phyloP scores from a whole-genome alignment of 2,329 filamentous ascomycete genomes.

The Fusarium falciforme region DNA sequence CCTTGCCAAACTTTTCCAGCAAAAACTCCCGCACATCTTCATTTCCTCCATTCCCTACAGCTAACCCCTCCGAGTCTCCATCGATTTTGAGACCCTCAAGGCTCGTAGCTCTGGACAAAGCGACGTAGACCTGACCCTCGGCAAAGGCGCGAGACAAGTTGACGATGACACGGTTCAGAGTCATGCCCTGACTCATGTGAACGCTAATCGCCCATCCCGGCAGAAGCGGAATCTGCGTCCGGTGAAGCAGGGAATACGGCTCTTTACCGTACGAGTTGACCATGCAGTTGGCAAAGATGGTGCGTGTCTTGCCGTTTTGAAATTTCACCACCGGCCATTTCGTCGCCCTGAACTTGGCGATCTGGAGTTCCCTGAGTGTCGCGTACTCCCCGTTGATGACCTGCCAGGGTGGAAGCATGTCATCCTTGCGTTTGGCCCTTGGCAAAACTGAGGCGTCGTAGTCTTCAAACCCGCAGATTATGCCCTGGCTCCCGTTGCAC shows the following conservation, averaged over 20 bases:
- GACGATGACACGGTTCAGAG: slow-evolving; percentile 68
- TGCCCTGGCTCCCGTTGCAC: slow-evolving; percentile 43
- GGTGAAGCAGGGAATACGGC: slow-evolving; percentile 60
- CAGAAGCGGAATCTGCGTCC: slow-evolving; percentile 71
- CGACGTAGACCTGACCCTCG: slow-evolving; percentile 70
- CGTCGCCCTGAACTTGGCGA: slow-evolving; percentile 10
- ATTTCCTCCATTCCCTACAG: background rate
- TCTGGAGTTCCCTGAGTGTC: slow-evolving; percentile 4
- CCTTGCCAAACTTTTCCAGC: background rate
- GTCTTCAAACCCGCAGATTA: slow-evolving; percentile 10
- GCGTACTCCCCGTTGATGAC: slow-evolving; percentile 12
- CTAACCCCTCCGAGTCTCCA: background rate
- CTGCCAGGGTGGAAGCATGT: background rate
- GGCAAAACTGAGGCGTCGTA: background rate
- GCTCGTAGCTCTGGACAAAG: slow-evolving; percentile 36
- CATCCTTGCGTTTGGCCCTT: background rate
- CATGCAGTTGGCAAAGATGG: slow-evolving; percentile 64
- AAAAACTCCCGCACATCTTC: background rate
- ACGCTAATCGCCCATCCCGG: slow-evolving; percentile 73
- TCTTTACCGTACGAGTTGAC: slow-evolving; percentile 57
- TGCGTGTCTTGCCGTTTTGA: slow-evolving; percentile 55
- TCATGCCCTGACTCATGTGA: slow-evolving; percentile 73
- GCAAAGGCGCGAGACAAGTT: slow-evolving; percentile 65
- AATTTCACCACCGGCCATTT: slow-evolving; percentile 58
- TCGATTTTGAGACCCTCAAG: slow-evolving; percentile 33